phyloP scores from a whole-genome alignment of 208 protist genomes.

The Balamuthia mandrillaris region DNA sequence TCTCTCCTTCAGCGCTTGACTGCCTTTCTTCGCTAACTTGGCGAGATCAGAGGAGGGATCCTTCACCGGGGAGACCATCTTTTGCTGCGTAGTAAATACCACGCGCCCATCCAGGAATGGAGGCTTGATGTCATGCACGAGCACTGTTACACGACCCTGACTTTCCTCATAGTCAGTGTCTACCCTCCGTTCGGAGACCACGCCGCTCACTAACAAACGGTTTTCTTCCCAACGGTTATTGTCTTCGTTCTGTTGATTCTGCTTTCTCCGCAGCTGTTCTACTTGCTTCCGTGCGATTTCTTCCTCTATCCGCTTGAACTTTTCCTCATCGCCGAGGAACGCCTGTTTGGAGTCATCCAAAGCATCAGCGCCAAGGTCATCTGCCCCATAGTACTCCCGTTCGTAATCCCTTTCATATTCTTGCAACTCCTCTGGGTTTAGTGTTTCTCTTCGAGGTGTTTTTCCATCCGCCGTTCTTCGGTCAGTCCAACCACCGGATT shows the following conservation, averaged over 20 bases:
- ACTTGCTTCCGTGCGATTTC: constrained; percentile 31
- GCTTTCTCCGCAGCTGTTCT: background rate
- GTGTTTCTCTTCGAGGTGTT: background rate
- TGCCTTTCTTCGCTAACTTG: constrained; percentile 76
- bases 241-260: constrained; percentile 3
- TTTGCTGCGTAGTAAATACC: constrained; percentile 66
- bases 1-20: constrained; percentile 66
- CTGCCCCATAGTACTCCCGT: background rate
- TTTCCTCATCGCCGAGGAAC: constrained; percentile 30
- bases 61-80: constrained; percentile 71
- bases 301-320: constrained; percentile 38
- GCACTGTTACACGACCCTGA: background rate
- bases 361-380: constrained; percentile 4
- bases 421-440: background rate
- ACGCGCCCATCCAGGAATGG: constrained; percentile 82
- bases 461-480: background rate
- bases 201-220: background rate
- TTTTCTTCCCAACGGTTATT: background rate
- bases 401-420: constrained; percentile 9
- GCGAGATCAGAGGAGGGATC: constrained; percentile 84
- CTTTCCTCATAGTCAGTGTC: background rate
- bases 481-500: background rate
- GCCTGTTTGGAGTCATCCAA: background rate
- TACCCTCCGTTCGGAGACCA: background rate
- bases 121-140: constrained; percentile 79